Percentiles rank a stretch among this genome's conserved stretches.
Conservation (phyloP, 2,329 filamentous ascomycete genomes). For the Stachybotrys elegans region DNA sequence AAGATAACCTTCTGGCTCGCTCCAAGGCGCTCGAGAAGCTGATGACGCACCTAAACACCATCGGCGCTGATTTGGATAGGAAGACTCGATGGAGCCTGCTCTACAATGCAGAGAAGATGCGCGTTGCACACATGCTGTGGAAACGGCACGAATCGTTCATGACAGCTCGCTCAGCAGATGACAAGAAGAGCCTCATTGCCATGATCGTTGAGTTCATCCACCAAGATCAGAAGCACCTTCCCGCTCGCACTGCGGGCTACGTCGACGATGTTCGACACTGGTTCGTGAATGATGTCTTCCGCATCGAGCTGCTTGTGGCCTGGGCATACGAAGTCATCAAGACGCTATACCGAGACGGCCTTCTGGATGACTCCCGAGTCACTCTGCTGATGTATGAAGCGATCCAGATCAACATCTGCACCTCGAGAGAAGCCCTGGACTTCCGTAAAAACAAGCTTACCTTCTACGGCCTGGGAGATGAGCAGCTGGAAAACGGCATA, state of each 20-base stretch:
- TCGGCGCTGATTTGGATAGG: slow-evolving; percentile 61
- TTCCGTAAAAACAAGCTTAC: slow-evolving; percentile 68
- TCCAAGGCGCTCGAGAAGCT: slow-evolving; percentile 71
- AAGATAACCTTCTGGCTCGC: slow-evolving; percentile 72
- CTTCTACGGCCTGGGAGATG: slow-evolving; percentile 67
- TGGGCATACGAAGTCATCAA: slow-evolving; percentile 77
- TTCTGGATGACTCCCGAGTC: slow-evolving; percentile 49
- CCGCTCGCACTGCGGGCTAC: slow-evolving; percentile 60
- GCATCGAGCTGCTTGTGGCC: slow-evolving; percentile 68
- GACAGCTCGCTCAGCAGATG: slow-evolving; percentile 50
- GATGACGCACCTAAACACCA: slow-evolving; percentile 63
- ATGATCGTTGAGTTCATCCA: slow-evolving; percentile 73
- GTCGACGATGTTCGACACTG: slow-evolving; percentile 78
- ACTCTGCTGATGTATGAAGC: slow-evolving; percentile 64
- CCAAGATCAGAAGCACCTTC: slow-evolving; percentile 67
- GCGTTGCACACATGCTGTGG: slow-evolving; percentile 76
- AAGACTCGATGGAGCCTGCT: slow-evolving; percentile 73
- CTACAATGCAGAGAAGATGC: slow-evolving; percentile 87
- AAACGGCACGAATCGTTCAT: slow-evolving; percentile 69
- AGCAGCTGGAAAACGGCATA: slow-evolving; percentile 61
- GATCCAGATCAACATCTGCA: slow-evolving; percentile 56
- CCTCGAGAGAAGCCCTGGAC: slow-evolving; percentile 50
- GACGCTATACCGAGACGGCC: slow-evolving; percentile 59
- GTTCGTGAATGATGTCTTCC: slow-evolving; percentile 73
- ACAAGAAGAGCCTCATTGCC: slow-evolving; percentile 65